Evolutionary conservation across 768 basidiomycete species (phyloP).

Genomic region (Lactarius psammicola): DNA sequence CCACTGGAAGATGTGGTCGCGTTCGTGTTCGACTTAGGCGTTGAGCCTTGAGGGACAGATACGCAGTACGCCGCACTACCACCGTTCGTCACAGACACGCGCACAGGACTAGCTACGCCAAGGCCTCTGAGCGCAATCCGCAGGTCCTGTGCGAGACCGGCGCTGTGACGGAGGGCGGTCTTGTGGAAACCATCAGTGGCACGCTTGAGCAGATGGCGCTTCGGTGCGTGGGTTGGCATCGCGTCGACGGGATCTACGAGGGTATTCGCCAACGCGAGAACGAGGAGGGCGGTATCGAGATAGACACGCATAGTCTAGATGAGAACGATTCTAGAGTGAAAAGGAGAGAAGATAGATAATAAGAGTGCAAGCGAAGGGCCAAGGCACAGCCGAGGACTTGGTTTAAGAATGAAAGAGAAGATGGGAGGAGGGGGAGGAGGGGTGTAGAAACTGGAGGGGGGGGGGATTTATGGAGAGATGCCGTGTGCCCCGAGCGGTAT

Average conservation of each 20-base stretch:
- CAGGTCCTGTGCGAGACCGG: constrained; percentile 64
- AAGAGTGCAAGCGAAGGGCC: constrained; percentile 21
- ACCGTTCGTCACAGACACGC: constrained; percentile 5
- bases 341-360: constrained; percentile 8
- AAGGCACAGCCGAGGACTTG: constrained; percentile 28
- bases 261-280: constrained; percentile 37
- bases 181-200: constrained; percentile 50
- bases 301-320: constrained; percentile 20
- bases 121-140: constrained; percentile 61
- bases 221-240: constrained; percentile 26
- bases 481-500: not conserved
- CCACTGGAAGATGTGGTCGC: not conserved
- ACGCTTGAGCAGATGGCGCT: constrained; percentile 41
- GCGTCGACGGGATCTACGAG: constrained; percentile 35
- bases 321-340: constrained; percentile 1
- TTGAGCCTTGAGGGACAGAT: constrained; percentile 5
- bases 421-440: not conserved
- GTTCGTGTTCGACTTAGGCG: not conserved
- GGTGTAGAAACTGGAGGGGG: constrained; percentile 2
- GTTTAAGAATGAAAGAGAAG: constrained; percentile 7
- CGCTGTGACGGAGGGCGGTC: constrained; percentile 56
- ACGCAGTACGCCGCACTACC: constrained; percentile 29
- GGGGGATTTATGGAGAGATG: constrained; percentile 4
- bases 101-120: constrained; percentile 35
- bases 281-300: constrained; percentile 33